These are phyloP conservation scores for Uncinocarpus reesii DNA, from an alignment of 2,329 filamentous ascomycete species.

Conservation along the genomic window DNA sequence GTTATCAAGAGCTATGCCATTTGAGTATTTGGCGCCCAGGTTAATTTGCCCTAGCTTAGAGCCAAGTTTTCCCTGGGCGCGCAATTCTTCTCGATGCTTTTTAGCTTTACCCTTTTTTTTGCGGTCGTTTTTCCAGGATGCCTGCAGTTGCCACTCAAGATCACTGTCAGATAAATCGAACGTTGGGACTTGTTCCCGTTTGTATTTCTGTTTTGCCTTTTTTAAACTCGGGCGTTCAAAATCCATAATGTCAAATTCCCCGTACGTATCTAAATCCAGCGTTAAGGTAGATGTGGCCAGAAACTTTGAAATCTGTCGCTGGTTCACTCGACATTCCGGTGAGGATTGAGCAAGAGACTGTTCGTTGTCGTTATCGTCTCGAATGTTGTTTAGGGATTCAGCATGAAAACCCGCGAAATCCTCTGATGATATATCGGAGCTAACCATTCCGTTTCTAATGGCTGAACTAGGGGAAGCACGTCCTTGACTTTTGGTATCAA, in stretches of 20 bases:
- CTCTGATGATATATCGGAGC: too few species aligned
- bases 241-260: slow-evolving; percentile 77
- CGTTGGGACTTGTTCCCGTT: slow-evolving; percentile 45
- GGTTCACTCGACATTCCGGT: neutral
- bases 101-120: slow-evolving; percentile 62
- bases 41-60: slow-evolving; percentile 46
- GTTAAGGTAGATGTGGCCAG: slow-evolving; percentile 20
- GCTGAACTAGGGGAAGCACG: too few species aligned
- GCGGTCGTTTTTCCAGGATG: slow-evolving; percentile 57
- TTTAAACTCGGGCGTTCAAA: slow-evolving; percentile 60
- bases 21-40: slow-evolving; percentile 59
- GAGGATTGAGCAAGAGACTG: neutral
- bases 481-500: too few species aligned
- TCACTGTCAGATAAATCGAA: slow-evolving; percentile 57
- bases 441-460: too few species aligned
- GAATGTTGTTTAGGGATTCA: neutral
- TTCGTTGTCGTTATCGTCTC: neutral
- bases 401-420: too few species aligned
- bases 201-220: slow-evolving; percentile 58
- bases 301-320: neutral
- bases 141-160: slow-evolving; percentile 49
- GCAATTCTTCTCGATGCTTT: slow-evolving; percentile 57
- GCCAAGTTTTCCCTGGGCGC: slow-evolving; percentile 55
- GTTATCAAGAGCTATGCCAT: slow-evolving; percentile 60
- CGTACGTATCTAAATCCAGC: slow-evolving; percentile 50